Base-by-base conservation (phyloP, 2,329 filamentous ascomycete species). In the Cercospora sp. region DNA sequence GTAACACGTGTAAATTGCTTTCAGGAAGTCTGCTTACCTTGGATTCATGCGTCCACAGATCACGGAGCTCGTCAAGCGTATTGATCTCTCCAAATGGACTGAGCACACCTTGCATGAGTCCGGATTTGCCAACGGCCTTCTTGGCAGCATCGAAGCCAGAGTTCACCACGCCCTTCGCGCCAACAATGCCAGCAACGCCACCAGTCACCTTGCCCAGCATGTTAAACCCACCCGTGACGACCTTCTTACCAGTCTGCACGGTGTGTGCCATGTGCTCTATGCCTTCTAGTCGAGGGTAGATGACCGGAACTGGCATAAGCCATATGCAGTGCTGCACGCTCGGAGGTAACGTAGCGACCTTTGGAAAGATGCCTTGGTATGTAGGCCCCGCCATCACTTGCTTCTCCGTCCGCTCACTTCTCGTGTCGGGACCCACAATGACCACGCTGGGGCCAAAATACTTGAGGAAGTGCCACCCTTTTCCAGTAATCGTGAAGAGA, bases 381-480 rank as follows among this genome's bases (percentile, higher is more conserved):
- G 95, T 98, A 55, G 94, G 93, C 0, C 95, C 95, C 5, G 94
- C 94, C 86, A 99, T 90, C 65, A 99, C 95, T 75, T 97, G 93
- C 69, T 90, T 89, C 69, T 93, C 92, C 63, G 91, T 97, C 62
- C 95, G 86, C 81, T 99, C 95, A 5, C 94, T 97, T 63, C 95
- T 89, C 73, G 93, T 94, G 79, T 99, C 95, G 2, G 92, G 90
- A 0, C 94, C 95, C 61, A 97, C 90, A 0, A 97, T 90, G 0
- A 93, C 93, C 12, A 99, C 90, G 4, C 92, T 92, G 0, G 95
- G 95, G 0, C 95, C 95, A 5, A 99, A 87, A 75, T 91, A 97
- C 81, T 99, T 99, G 81, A 99, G 88, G 79, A 98, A 99, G 80
- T 99, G 95, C 95, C 95, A 99, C 7, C 95, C 95, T 21, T 91